Evolutionary conservation across 2,329 filamentous ascomycete genomes (phyloP).

Genomic region (Paecilomyces niveus): DNA sequence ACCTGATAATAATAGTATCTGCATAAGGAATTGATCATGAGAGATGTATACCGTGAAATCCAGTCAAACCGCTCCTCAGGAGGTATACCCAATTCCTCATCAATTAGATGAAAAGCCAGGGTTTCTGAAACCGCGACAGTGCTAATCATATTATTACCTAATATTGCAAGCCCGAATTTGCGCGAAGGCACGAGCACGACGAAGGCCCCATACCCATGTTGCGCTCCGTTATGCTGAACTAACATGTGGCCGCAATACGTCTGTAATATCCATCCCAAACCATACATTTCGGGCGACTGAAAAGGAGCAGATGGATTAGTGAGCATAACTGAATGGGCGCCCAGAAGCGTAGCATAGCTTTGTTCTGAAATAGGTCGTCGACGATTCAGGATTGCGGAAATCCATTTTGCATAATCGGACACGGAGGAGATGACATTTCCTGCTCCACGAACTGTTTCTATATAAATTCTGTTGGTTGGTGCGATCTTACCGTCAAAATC

Average conservation of each 20-base stretch:
- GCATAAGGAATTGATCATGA: background rate
- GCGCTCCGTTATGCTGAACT: conserved; percentile 7
- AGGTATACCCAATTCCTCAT: conserved; percentile 4
- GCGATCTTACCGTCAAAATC: conserved; percentile 5
- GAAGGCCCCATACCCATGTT: conserved; percentile 8
- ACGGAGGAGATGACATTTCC: conserved; percentile 25
- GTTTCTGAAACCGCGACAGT: background rate
- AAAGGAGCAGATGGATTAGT: background rate
- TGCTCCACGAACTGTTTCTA: conserved; percentile 8
- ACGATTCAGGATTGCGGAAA: conserved; percentile 32
- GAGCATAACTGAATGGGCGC: conserved; percentile 2
- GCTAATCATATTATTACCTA: conserved; percentile 6
- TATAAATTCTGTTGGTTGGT: conserved; percentile 6
- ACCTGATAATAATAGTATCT: background rate
- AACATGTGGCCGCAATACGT: conserved; percentile 6
- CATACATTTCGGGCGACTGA: conserved; percentile 3
- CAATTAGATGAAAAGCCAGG: conserved; percentile 7
- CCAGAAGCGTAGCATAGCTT: conserved; percentile 3
- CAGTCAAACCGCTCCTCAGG: conserved; percentile 5
- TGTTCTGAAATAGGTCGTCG: conserved; percentile 5
- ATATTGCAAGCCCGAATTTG: conserved; percentile 5
- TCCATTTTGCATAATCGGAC: conserved; percentile 41
- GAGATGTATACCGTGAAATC: background rate
- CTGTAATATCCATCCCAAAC: conserved; percentile 8
- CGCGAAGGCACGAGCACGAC: conserved; percentile 5